Base-by-base conservation (phyloP, 805 yeast species). In the Ogataea nakhonphanomensis region DNA sequence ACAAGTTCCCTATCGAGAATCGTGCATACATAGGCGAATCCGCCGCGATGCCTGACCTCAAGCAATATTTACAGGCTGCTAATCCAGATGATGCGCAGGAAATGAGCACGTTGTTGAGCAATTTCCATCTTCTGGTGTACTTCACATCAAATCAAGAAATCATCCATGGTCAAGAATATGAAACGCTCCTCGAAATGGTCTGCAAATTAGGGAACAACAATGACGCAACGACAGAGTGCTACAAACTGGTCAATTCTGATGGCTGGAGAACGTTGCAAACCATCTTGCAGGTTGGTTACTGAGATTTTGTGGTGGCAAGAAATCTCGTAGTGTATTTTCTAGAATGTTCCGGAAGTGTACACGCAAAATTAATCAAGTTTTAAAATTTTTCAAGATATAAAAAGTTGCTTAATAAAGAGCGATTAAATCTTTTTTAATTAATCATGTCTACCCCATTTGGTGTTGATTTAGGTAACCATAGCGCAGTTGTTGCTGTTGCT, bases 381-480 rank as follows among this genome's bases (percentile, higher is more conserved):
- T 39, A 39, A 49, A 49, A 46, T 36, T 44, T 44, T 49, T 46
- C 48, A 44, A 36, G 33, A 28, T 37, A 12, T 11, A 36, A 42
- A 33, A 39, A 43, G 41, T 40, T 37, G 39, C 38, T 32, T 32
- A 21, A 24, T 20, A 23, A 26, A 23, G 21, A 13, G 22, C 8
- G 21, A 25, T 23, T 38, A 33, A 32, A 13, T 39, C 11, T 11
- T 30, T 30, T 13, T 20, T 30, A 8, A 33, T 29, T 33, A 40
- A 55, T 46, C 30, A 89, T 88, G 96, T 85, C 95, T 69, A 77
- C 83, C 64, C 96, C 96, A 70, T 85, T 90, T 62, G 99, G 99
- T 74, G 82, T 93, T 69, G 99, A 93, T 79, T 84, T 93, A 65
- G 99, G 99, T 72, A 89, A 89, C 73, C 76, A 79, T 75, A 85